These are phyloP conservation scores for Lodderomyces margitis DNA, from an alignment of 1,139 yeast species.

Conservation along the genomic window DNA sequence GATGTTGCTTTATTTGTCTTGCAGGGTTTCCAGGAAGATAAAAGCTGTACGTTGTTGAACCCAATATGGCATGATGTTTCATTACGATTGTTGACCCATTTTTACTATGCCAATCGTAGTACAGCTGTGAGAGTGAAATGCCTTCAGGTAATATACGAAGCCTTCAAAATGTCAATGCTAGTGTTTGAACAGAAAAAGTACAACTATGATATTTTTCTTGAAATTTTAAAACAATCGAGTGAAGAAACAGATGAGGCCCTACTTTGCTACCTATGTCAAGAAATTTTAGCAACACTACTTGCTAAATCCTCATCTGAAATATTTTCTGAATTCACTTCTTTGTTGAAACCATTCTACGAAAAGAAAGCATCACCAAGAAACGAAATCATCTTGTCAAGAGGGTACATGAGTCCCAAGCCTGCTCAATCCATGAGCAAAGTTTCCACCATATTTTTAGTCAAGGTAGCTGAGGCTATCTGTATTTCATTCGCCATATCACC, in stretches of 20 bases:
- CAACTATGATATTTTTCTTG: constrained; percentile 29
- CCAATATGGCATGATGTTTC: constrained; percentile 54
- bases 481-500: constrained; percentile 30
- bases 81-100: constrained; percentile 42
- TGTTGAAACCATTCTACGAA: constrained; percentile 16
- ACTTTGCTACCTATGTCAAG: constrained; percentile 31
- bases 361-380: constrained; percentile 5
- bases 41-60: constrained; percentile 53
- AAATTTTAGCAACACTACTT: constrained; percentile 28
- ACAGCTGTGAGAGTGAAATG: constrained; percentile 35
- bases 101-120: constrained; percentile 31
- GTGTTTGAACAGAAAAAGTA: constrained; percentile 24
- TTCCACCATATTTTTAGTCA: constrained; percentile 17
- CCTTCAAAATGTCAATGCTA: constrained; percentile 36
- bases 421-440: constrained; percentile 16
- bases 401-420: constrained; percentile 9
- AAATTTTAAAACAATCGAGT: constrained; percentile 28
- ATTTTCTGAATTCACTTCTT: constrained; percentile 20
- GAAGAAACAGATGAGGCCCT: constrained; percentile 31
- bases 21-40: constrained; percentile 47
- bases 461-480: constrained; percentile 33
- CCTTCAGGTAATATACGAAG: constrained; percentile 43
- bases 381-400: constrained; percentile 5
- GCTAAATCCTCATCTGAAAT: constrained; percentile 22
- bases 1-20: constrained; percentile 41